These are phyloP conservation scores for Oryza rufipogon DNA, from an alignment of 176 grass and related monocot genomes.

Conservation along the genomic window DNA sequence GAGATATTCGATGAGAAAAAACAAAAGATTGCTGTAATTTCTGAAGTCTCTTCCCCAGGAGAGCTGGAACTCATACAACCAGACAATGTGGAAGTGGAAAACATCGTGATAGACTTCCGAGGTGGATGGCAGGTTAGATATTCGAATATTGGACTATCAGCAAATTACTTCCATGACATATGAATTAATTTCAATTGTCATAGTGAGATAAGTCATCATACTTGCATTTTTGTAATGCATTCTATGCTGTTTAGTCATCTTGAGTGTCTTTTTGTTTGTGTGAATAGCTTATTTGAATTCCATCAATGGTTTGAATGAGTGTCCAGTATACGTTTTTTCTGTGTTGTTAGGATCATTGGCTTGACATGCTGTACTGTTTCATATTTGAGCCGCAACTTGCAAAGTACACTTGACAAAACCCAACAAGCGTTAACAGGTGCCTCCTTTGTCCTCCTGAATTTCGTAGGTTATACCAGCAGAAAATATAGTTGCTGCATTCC, in stretches of 20 bases:
- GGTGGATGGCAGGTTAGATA: constrained; percentile 84
- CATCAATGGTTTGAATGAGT: background rate
- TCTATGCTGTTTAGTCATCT: constrained; percentile 2
- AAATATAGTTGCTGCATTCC: constrained; percentile 91
- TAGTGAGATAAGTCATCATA: background rate
- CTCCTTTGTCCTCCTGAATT: constrained; percentile 39
- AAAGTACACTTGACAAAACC: background rate
- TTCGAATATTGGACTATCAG: background rate
- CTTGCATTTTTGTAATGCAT: background rate
- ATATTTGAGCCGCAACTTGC: background rate
- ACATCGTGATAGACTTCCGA: constrained; percentile 68
- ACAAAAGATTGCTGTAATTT: constrained; percentile 61
- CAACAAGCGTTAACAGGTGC: constrained; percentile 15
- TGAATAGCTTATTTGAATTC: background rate
- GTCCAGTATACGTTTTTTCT: background rate
- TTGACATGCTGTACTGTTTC: background rate
- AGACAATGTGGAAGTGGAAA: constrained; percentile 54
- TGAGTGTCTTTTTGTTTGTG: background rate
- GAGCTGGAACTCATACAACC: constrained; percentile 67
- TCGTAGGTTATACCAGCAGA: constrained; percentile 92
- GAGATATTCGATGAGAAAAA: constrained; percentile 55
- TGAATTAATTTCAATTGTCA: background rate
- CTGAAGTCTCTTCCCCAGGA: constrained; percentile 66
- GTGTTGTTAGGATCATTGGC: background rate
- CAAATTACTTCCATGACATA: background rate